Evolutionary conservation across 169 alveolate species (phyloP).

Genomic region (Cryptosporidium ubiquitum): DNA sequence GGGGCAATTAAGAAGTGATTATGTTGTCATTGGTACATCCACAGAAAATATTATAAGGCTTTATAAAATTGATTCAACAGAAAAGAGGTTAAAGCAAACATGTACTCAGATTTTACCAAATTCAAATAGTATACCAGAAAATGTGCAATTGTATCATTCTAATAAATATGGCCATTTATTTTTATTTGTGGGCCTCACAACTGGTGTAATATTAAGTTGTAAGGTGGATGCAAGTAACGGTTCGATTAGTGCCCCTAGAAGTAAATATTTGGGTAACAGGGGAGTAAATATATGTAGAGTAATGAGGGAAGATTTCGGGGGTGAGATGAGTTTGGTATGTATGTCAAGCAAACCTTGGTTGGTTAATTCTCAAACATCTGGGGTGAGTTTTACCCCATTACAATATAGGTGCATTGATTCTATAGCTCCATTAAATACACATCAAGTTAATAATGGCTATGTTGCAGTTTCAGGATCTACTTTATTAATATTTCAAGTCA

Average conservation of each 20-base stretch:
- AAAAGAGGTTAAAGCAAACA: constrained; percentile 88
- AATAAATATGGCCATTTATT: constrained; percentile 78
- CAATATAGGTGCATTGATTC: constrained; percentile 88
- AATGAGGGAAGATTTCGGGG: constrained; percentile 60
- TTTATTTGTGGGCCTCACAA: constrained; percentile 94
- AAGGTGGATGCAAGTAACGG: constrained; percentile 94
- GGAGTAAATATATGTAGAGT: constrained; percentile 88
- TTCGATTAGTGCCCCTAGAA: constrained; percentile 93
- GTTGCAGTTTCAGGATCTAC: constrained; percentile 91
- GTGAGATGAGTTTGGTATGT: constrained; percentile 84
- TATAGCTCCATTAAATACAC: constrained; percentile 87
- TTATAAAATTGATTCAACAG: constrained; percentile 91
- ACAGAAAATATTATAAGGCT: constrained; percentile 93
- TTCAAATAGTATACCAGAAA: constrained; percentile 76
- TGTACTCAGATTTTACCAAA: constrained; percentile 92
- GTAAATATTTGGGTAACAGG: constrained; percentile 94
- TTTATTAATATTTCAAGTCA: constrained; percentile 85
- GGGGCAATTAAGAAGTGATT: constrained; percentile 91
- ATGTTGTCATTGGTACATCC: constrained; percentile 93
- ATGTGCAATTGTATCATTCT: constrained; percentile 33
- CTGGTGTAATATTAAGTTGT: constrained; percentile 95
- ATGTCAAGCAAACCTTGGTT: constrained; percentile 89
- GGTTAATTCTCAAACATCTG: constrained; percentile 85
- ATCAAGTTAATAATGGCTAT: constrained; percentile 89
- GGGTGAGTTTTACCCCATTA: constrained; percentile 85